These are phyloP conservation scores for Kickxella alabastrina DNA, from an alignment of 192 early-diverging fungal genomes.

Conservation along the genomic window DNA sequence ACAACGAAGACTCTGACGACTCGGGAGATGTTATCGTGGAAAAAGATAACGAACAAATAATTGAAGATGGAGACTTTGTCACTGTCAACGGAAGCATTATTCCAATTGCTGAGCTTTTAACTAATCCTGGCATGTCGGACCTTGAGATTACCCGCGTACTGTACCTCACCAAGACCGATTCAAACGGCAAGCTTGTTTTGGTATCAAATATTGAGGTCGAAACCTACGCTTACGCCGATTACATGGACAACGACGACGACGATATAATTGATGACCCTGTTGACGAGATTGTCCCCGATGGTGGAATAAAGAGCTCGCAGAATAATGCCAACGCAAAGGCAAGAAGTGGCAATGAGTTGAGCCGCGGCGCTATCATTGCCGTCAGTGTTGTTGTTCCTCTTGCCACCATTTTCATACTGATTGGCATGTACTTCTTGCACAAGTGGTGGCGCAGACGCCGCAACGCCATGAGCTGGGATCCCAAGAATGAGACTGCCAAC, in stretches of 20 bases:
- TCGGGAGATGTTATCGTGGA: too few species aligned
- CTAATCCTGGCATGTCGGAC: background rate
- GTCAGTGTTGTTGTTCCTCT: conserved; percentile 28
- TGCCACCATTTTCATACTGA: conserved; percentile 25
- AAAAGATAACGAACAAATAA: too few species aligned
- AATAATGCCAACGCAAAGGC: too few species aligned
- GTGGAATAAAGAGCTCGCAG: background rate
- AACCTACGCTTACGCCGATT: conserved; percentile 6
- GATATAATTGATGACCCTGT: background rate
- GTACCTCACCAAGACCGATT: conserved; percentile 2
- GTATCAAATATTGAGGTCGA: conserved; percentile 4
- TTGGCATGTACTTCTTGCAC: conserved; percentile 37
- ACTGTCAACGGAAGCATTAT: conserved; percentile 2
- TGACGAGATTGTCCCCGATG: too few species aligned
- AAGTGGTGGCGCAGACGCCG: conserved; percentile 34
- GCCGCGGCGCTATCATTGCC: conserved; percentile 27
- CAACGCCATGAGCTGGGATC: conserved; percentile 34
- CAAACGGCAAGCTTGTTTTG: conserved; percentile 4
- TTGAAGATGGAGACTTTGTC: conserved; percentile 1
- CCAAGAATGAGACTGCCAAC: conserved; percentile 34
- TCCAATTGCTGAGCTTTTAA: conserved; percentile 1
- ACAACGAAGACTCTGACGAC: too few species aligned
- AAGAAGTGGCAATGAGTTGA: conserved; percentile 16
- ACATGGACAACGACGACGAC: background rate
- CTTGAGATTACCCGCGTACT: conserved; percentile 1